phyloP scores from a whole-genome alignment of 1,284 basidiomycete genomes.

The Irpex sp. region DNA sequence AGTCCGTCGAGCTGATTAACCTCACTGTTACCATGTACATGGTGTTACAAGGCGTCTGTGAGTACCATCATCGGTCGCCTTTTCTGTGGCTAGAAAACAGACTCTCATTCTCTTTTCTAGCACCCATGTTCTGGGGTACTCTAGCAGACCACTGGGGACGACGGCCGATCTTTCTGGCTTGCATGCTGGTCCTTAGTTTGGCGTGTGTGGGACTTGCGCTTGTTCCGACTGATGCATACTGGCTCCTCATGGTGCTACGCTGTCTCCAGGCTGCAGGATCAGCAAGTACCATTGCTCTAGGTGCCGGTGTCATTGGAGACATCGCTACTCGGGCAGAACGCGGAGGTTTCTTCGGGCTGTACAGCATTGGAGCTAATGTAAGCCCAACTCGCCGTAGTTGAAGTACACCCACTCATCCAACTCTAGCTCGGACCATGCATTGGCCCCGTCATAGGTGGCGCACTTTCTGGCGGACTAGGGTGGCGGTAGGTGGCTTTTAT shows the following conservation, averaged over 20 bases:
- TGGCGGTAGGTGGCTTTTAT: constrained; percentile 50
- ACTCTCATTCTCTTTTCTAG: constrained; percentile 16
- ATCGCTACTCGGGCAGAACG: constrained; percentile 35
- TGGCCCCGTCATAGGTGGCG: constrained; percentile 53
- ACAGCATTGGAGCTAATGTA: constrained; percentile 35
- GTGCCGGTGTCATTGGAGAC: constrained; percentile 39
- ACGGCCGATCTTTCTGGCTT: constrained; percentile 40
- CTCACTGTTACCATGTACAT: constrained; percentile 78
- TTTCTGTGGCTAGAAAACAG: too few species aligned
- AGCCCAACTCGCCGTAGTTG: constrained; percentile 1
- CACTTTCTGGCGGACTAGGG: constrained; percentile 51
- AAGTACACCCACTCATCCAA: not conserved
- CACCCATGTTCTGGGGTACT: constrained; percentile 43
- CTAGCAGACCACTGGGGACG: constrained; percentile 44
- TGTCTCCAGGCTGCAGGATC: constrained; percentile 44
- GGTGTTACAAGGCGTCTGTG: constrained; percentile 72
- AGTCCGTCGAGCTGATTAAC: constrained; percentile 69
- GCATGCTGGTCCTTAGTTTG: constrained; percentile 35
- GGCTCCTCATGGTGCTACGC: constrained; percentile 44
- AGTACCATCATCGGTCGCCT: constrained; percentile 12
- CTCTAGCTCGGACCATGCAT: constrained; percentile 33
- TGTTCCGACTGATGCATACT: constrained; percentile 41
- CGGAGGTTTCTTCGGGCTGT: constrained; percentile 37
- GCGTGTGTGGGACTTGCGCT: constrained; percentile 47
- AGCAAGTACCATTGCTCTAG: constrained; percentile 40